Evolutionary conservation across 192 early-diverging fungal species (phyloP).

Genomic region (Gaertneriomyces semiglobifer): DNA sequence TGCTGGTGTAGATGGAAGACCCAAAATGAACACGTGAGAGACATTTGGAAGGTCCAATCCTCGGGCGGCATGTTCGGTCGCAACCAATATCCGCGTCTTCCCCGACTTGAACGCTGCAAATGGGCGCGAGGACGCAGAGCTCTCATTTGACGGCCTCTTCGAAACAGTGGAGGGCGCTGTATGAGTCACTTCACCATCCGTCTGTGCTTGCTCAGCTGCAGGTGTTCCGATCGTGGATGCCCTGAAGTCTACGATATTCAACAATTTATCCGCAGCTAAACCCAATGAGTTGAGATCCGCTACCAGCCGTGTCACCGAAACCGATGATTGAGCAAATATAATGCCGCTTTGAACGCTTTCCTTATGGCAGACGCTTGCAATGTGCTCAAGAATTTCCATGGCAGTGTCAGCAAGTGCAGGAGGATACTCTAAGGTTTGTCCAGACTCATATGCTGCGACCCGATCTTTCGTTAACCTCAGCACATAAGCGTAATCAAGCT

Average conservation of each 20-base stretch:
- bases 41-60: conserved; percentile 80
- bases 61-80: conserved; percentile 67
- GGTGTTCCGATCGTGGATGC: conserved; percentile 6
- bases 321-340: conserved; percentile 39
- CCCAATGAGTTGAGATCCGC: conserved; percentile 29
- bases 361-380: conserved; percentile 24
- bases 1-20: conserved; percentile 60
- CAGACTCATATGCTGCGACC: conserved; percentile 33
- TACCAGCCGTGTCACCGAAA: conserved; percentile 29
- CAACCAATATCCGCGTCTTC: conserved; percentile 4
- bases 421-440: neutral
- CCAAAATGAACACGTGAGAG: conserved; percentile 80
- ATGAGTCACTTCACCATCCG: neutral
- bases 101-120: conserved; percentile 17
- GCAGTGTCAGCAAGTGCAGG: conserved; percentile 5
- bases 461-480: neutral
- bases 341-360: conserved; percentile 35
- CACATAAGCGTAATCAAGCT: neutral
- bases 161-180: neutral
- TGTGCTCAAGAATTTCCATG: conserved; percentile 23
- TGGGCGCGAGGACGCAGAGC: conserved; percentile 3
- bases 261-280: conserved; percentile 33
- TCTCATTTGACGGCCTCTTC: neutral
- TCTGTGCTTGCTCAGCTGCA: neutral
- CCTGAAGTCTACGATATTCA: conserved; percentile 26